phyloP scores from a whole-genome alignment of 768 basidiomycete species.

The Phanerochaete carnosa region DNA sequence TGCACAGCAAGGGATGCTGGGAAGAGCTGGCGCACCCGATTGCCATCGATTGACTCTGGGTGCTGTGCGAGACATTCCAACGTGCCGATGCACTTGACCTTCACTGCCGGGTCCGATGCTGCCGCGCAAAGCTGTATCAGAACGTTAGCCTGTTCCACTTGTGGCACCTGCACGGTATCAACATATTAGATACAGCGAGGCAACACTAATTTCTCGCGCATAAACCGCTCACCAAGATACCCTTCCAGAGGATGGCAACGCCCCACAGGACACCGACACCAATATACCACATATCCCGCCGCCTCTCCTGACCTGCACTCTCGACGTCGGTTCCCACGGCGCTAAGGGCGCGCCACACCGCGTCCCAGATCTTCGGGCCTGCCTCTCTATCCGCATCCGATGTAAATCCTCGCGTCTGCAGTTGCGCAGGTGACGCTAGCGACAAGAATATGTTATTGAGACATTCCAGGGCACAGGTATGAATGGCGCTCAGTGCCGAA shows the following conservation, averaged over 20 bases:
- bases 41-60: slow-evolving; percentile 59
- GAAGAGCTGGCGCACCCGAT: slow-evolving; percentile 41
- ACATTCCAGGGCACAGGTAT: slow-evolving; percentile 83
- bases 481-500: slow-evolving; percentile 78
- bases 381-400: slow-evolving; percentile 43
- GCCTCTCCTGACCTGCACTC: slow-evolving; percentile 61
- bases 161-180: slow-evolving; percentile 36
- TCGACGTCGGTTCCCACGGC: slow-evolving; percentile 55
- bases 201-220: not conserved
- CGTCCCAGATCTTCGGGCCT: slow-evolving; percentile 59
- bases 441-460: slow-evolving; percentile 88
- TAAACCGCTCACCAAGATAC: slow-evolving; percentile 46
- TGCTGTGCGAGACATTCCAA: slow-evolving; percentile 80
- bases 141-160: slow-evolving; percentile 56
- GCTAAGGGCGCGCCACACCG: slow-evolving; percentile 60
- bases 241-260: slow-evolving; percentile 73
- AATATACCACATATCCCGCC: slow-evolving; percentile 75
- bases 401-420: not conserved
- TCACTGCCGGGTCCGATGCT: slow-evolving; percentile 49
- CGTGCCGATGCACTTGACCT: slow-evolving; percentile 82
- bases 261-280: slow-evolving; percentile 88
- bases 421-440: slow-evolving; percentile 44
- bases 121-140: slow-evolving; percentile 66
- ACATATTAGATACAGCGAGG: not conserved
- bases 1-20: not conserved